Conservation (phyloP, 306 rosid genomes). For the Cucurbita ficifolia region DNA sequence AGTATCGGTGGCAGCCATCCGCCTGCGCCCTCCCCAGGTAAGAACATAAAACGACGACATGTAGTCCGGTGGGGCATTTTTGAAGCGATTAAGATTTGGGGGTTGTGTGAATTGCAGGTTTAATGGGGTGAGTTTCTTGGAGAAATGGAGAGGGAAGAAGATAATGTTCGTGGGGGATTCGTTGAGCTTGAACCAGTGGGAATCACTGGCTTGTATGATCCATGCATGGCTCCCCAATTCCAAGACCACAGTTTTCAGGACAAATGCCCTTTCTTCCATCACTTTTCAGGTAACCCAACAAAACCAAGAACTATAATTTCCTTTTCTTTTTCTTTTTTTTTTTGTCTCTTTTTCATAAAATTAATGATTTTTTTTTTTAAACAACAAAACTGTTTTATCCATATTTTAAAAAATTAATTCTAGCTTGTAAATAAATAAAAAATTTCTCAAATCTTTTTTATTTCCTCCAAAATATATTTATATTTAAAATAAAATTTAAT, state of each 20-base stretch:
- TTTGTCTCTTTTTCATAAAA: neutral
- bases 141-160: slow-evolving; percentile 75
- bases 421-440: neutral
- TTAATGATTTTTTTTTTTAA: neutral
- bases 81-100: no score
- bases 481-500: neutral
- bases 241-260: slow-evolving; percentile 25
- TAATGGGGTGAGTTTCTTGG: slow-evolving; percentile 49
- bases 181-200: slow-evolving; percentile 73
- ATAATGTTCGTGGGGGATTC: slow-evolving; percentile 96
- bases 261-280: slow-evolving; percentile 34
- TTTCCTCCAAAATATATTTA: neutral
- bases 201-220: slow-evolving; percentile 74
- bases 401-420: neutral
- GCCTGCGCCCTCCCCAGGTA: slow-evolving; percentile 70
- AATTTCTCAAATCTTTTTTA: neutral
- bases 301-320: neutral
- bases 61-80: no score
- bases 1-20: slow-evolving; percentile 68
- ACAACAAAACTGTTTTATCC: neutral
- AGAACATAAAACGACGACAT: neutral
- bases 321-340: neutral
- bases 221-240: slow-evolving; percentile 70
- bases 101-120: slow-evolving; percentile 29
- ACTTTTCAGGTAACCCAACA: slow-evolving; percentile 44